Evolutionary conservation across 225 moss, liverwort and hornwort species (phyloP).

Genomic region (Marchantia paleacea): DNA sequence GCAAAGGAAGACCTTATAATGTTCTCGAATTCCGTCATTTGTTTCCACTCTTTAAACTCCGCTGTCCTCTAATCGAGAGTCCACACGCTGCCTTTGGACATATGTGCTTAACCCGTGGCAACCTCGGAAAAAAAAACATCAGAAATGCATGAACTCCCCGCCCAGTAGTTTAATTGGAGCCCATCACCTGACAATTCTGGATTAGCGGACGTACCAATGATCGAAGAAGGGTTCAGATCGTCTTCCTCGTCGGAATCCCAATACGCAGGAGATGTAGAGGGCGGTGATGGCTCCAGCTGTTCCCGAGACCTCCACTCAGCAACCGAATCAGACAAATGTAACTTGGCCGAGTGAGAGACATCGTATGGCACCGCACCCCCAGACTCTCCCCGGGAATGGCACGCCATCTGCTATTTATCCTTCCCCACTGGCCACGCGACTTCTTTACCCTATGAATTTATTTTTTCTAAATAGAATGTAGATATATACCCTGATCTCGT

Average conservation of each 20-base stretch:
- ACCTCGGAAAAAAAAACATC: neutral
- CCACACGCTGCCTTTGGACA: no score
- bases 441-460: constrained; percentile 17
- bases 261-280: constrained; percentile 91
- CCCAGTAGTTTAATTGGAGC: neutral
- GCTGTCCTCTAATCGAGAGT: neutral
- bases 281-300: constrained; percentile 96
- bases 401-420: constrained; percentile 59
- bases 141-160: neutral
- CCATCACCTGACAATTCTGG: neutral
- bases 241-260: constrained; percentile 99
- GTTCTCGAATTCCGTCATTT: neutral
- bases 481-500: constrained; percentile 5
- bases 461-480: constrained; percentile 1
- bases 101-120: neutral
- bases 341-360: constrained; percentile 66
- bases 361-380: constrained; percentile 62
- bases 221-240: constrained; percentile 74
- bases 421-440: constrained; percentile 4
- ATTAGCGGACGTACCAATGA: constrained; percentile 55
- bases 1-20: neutral
- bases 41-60: neutral
- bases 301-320: constrained; percentile 96
- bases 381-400: constrained; percentile 80
- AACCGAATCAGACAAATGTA: constrained; percentile 69